phyloP scores from a whole-genome alignment of 306 rosid genomes.

The Fragaria iinumae region DNA sequence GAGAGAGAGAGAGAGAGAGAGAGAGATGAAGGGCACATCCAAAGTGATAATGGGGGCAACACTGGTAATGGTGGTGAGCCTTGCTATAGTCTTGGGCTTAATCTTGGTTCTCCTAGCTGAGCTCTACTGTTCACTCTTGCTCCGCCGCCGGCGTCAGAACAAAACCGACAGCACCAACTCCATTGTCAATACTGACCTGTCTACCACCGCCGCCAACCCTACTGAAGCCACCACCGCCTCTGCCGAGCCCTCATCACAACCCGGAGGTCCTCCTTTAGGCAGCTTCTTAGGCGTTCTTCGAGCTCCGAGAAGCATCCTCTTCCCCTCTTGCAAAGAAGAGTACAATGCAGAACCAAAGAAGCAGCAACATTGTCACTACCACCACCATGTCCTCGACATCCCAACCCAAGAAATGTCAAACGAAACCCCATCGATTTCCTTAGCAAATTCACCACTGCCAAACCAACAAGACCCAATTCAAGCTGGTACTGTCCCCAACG shows the following conservation, averaged over 20 bases:
- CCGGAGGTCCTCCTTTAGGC: conserved; percentile 31
- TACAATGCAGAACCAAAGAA: conserved; percentile 35
- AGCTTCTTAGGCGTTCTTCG: conserved; percentile 69
- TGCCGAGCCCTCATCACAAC: conserved; percentile 23
- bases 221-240: conserved; percentile 11
- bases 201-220: conserved; percentile 8
- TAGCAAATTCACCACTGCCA: conserved; percentile 31
- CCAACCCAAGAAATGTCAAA: conserved; percentile 33
- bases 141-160: conserved; percentile 68
- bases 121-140: conserved; percentile 90
- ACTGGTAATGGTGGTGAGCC: conserved; percentile 73
- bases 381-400: conserved; percentile 50
- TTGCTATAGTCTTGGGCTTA: conserved; percentile 75
- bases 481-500: neutral
- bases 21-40: conserved; percentile 80
- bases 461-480: conserved; percentile 22
- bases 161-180: conserved; percentile 28
- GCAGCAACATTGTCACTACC: conserved; percentile 32
- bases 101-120: conserved; percentile 76
- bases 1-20: conserved; percentile 34
- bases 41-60: conserved; percentile 87
- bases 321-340: conserved; percentile 47
- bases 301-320: conserved; percentile 75
- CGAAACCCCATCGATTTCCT: conserved; percentile 39
- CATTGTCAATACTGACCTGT: conserved; percentile 11